Evolutionary conservation across 1,139 yeast species (phyloP), one percentile per base, ranked within the genome.

Genomic region (Protomyces arabidopsidicola): DNA sequence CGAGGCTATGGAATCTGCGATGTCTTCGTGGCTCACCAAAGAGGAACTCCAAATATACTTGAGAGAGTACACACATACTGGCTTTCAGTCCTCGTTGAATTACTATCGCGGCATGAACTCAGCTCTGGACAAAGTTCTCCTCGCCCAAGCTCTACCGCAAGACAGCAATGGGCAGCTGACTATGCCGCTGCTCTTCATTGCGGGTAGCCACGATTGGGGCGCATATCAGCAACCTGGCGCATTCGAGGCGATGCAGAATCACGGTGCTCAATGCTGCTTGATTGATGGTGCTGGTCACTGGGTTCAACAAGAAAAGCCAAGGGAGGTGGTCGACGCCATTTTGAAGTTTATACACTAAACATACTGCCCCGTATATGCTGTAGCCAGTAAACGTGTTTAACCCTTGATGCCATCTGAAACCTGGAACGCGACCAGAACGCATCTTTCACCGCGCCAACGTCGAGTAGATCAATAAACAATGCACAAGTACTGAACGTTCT

Each of bases 281-380:
- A 58, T 58, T 27, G 55, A 45, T 5, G 56, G 48, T 2, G 62
- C 62, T 1, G 62, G 62, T 2, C 62, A 58, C 53, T 58, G 62
- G 62, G 52, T 58, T 4, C 62, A 58, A 35, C 62, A 58, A 42
- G 62, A 58, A 52, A 55, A 52, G 35, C 62, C 62, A 18, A 45
- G 39, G 16, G 35, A 58, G 42, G 45, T 50, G 4, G 55, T 31
- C 3, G 45, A 38, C 12, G 62, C 56, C 10, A 58, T 58, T 20
- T 31, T 58, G 39, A 16, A 18, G 16, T 58, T 58, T 36, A 4
- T 27, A 27, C 31, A 27, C 8, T 27, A 27, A 27, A 5, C 8
- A 27, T 8, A 27, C 31, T 5, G 8, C 31, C 31, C 6, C 1
- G 8, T 27, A 27, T 27, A 27, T 27, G 31, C 31, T 27, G 31